Evolutionary conservation across 2,329 filamentous ascomycete genomes (phyloP).

Genomic region (Fusarium bactridioides): DNA sequence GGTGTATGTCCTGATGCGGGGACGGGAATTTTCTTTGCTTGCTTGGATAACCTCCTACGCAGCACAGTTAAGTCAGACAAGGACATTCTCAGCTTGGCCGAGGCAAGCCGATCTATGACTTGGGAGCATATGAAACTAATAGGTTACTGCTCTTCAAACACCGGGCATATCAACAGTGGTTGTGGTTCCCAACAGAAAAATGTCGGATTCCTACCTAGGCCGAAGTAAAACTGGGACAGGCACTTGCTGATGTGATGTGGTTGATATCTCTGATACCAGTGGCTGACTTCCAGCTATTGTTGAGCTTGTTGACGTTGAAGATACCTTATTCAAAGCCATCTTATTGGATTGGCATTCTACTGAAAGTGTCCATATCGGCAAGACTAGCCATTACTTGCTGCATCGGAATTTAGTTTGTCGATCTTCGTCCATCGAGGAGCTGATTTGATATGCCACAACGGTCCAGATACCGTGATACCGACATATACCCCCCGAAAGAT

Average conservation of each 20-base stretch:
- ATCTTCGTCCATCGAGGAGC: neutral
- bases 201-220: slow-evolving; percentile 4
- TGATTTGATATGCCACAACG: slow-evolving; percentile 3
- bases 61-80: neutral
- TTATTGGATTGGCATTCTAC: neutral
- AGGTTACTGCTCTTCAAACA: neutral
- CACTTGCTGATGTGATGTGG: neutral
- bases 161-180: neutral
- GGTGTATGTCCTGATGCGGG: neutral
- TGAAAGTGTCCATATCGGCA: neutral
- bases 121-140: neutral
- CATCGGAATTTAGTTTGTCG: neutral
- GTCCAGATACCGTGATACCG: slow-evolving; percentile 22
- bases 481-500: neutral
- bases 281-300: neutral
- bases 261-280: slow-evolving; percentile 11
- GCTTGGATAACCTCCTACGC: neutral
- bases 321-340: neutral
- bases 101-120: slow-evolving; percentile 8
- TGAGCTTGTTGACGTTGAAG: neutral
- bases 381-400: neutral
- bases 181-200: slow-evolving; percentile 14
- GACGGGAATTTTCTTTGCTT: neutral
- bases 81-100: slow-evolving; percentile 2
- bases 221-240: slow-evolving; percentile 4